Evolutionary conservation across 371 early-diverging fungal genomes (phyloP), one percentile per base, ranked within the genome.

Genomic region (Rhizopus arrhizus): DNA sequence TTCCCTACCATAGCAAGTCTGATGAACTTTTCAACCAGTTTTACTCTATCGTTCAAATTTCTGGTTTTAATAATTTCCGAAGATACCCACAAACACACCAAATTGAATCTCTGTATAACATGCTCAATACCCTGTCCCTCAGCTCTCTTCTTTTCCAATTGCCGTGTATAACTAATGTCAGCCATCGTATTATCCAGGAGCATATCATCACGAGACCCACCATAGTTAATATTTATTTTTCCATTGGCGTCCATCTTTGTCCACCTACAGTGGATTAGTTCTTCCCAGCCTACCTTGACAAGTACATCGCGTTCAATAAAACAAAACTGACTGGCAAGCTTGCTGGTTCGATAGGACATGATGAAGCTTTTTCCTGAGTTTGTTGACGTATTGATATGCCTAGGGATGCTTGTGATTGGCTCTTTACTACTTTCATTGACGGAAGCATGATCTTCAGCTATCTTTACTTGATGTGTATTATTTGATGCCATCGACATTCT

Each of bases 1-100:
- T 22, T 22, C 22, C 64, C 62, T 78, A 85, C 86, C 73, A 82
- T 81, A 7, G 90, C 91, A 16, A 91, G 69, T 40, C 88, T 76
- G 58, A 91, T 90, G 46, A 88, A 85, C 62, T 85, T 86, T 56
- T 89, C 89, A 35, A 90, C 77, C 12, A 89, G 72, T 42, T 77
- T 77, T 5, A 81, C 89, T 13, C 91, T 76, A 46, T 77, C 74
- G 8, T 84, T 77, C 13, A 85, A 32, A 22, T 76, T 74, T 13
- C 61, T 67, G 9, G 85, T 79, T 32, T 74, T 62, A 5, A 89
- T 71, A 49, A 91, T 85, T 63, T 87, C 89, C 5, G 87, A 82
- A 15, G 85, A 76, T 0, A 88, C 90, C 90, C 91, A 90, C 54
- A 84, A 86, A 58, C 88, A 86, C 2, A 85, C 86, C 41, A 68